These are phyloP conservation scores for Exophiala bonariae DNA, from an alignment of 2,329 filamentous ascomycete species.

Conservation along the genomic window DNA sequence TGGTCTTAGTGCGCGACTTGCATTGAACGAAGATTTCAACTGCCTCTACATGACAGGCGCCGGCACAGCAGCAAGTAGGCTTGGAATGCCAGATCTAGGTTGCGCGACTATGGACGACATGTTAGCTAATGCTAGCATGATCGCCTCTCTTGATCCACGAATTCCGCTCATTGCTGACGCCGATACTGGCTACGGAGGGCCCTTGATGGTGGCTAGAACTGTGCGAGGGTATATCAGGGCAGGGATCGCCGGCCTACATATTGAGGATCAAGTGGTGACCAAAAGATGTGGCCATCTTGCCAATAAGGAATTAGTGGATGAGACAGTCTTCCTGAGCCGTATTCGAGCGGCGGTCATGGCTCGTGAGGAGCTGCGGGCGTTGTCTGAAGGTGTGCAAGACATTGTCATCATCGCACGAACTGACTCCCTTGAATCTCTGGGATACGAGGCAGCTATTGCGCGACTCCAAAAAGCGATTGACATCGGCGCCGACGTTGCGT, in stretches of 20 bases:
- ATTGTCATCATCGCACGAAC: conserved; percentile 47
- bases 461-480: conserved; percentile 39
- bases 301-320: conserved; percentile 38
- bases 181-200: conserved; percentile 53
- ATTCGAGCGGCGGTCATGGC: conserved; percentile 36
- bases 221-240: conserved; percentile 50
- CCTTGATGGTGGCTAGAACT: conserved; percentile 47
- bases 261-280: conserved; percentile 49
- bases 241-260: conserved; percentile 56
- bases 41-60: conserved; percentile 65
- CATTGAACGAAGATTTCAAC: conserved; percentile 61
- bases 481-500: conserved; percentile 41
- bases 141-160: conserved; percentile 49
- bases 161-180: conserved; percentile 54
- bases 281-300: conserved; percentile 42
- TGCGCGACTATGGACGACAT: conserved; percentile 53
- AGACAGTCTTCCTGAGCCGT: conserved; percentile 33
- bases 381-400: conserved; percentile 30
- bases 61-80: conserved; percentile 47
- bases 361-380: conserved; percentile 24
- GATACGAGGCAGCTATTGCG: conserved; percentile 39
- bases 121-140: conserved; percentile 53
- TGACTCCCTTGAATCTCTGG: conserved; percentile 33
- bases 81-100: conserved; percentile 52
- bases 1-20: conserved; percentile 59